Conservation (phyloP, 768 basidiomycete genomes). For the Russula vinacea region DNA sequence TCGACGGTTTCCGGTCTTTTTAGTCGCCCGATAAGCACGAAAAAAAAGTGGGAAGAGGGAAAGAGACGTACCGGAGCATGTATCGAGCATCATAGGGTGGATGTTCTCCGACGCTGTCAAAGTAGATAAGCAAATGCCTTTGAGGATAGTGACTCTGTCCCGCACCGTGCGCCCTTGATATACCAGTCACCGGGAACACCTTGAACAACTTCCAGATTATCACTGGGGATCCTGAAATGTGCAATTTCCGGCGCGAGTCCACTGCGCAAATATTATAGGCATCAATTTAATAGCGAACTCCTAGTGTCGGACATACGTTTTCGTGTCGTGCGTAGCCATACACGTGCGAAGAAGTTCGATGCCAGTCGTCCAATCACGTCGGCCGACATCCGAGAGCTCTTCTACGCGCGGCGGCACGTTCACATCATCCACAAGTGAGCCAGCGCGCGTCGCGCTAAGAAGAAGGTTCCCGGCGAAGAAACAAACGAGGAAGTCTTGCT, state of each 20-base stretch:
- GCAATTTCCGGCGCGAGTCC: constrained; percentile 88
- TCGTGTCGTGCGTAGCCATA: constrained; percentile 78
- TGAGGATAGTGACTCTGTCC: background rate
- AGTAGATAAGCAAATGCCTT: background rate
- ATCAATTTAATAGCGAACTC: background rate
- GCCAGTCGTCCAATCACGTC: constrained; percentile 80
- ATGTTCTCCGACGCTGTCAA: constrained; percentile 31
- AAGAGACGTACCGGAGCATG: constrained; percentile 65
- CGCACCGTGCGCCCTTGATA: constrained; percentile 76
- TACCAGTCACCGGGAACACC: constrained; percentile 75
- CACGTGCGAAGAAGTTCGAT: constrained; percentile 83
- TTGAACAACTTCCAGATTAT: constrained; percentile 46
- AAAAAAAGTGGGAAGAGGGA: background rate
- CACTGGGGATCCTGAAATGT: constrained; percentile 69
- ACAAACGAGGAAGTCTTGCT: constrained; percentile 95
- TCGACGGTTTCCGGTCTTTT: constrained; percentile 88
- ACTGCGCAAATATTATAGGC: constrained; percentile 39
- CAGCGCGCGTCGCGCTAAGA: constrained; percentile 76
- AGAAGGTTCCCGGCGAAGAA: constrained; percentile 92
- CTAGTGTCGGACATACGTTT: constrained; percentile 54
- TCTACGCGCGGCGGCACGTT: constrained; percentile 65
- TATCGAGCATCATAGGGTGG: constrained; percentile 81
- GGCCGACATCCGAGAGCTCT: constrained; percentile 58
- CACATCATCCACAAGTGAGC: constrained; percentile 50
- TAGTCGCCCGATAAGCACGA: background rate